Evolutionary conservation across 192 early-diverging fungal genomes (phyloP).

Genomic region (Rhizophagus clarus): DNA sequence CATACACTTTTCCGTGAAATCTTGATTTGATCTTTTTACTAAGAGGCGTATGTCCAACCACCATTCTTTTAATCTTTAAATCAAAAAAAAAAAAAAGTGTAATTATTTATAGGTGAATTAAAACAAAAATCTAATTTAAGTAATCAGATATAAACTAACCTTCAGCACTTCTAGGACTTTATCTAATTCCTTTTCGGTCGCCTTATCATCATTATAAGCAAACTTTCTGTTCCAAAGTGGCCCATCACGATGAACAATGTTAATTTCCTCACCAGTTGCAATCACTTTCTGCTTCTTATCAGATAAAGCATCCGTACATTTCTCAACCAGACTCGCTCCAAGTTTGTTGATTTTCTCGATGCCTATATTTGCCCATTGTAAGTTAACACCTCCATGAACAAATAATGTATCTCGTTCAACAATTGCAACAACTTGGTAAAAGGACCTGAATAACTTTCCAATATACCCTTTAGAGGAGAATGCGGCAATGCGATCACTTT

Average conservation of each 20-base stretch:
- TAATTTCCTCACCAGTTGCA: background rate
- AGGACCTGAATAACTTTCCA: background rate
- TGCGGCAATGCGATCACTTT: slow-evolving; percentile 21
- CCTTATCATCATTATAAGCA: background rate
- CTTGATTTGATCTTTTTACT: slow-evolving; percentile 59
- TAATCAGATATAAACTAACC: background rate
- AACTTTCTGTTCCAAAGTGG: background rate
- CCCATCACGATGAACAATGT: background rate
- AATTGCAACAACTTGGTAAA: background rate
- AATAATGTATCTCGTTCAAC: slow-evolving; percentile 12
- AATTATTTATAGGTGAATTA: background rate
- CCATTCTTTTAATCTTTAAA: slow-evolving; percentile 63
- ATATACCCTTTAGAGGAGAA: background rate
- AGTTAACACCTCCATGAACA: slow-evolving; percentile 9
- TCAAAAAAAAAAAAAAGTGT: background rate
- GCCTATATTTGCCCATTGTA: background rate
- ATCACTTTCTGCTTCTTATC: background rate
- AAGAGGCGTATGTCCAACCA: slow-evolving; percentile 67
- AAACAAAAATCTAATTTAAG: background rate
- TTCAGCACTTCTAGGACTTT: background rate
- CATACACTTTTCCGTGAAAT: slow-evolving; percentile 60
- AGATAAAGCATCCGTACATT: background rate
- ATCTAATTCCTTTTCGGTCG: background rate
- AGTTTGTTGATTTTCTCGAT: background rate
- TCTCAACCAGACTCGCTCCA: background rate